phyloP scores from a whole-genome alignment of 257 asterid genomes.

The Solanum pinnatisectum region DNA sequence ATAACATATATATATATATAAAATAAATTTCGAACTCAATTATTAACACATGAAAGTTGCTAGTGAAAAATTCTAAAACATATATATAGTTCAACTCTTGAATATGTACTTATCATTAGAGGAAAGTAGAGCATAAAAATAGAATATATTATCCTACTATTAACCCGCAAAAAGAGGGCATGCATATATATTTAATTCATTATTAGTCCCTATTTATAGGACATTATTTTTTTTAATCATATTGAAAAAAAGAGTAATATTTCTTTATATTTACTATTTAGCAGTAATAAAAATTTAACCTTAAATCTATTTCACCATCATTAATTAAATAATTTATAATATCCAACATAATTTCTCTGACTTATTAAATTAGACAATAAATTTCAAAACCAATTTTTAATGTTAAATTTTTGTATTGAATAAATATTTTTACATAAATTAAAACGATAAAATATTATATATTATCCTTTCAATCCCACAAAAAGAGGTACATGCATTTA shows the following conservation, averaged over 20 bases:
- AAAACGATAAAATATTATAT: background rate
- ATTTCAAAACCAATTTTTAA: background rate
- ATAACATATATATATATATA: background rate
- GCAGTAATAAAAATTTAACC: background rate
- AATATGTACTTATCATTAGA: background rate
- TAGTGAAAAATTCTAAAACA: no score
- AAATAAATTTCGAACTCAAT: background rate
- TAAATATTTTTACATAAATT: background rate
- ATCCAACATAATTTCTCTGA: background rate
- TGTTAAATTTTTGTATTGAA: background rate
- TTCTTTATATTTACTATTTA: background rate
- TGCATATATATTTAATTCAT: background rate
- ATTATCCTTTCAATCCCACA: background rate
- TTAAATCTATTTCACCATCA: background rate
- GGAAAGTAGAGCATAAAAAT: background rate
- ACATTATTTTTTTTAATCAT: background rate
- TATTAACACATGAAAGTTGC: background rate
- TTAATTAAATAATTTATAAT: no score
- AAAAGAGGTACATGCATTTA: background rate
- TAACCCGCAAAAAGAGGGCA: background rate
- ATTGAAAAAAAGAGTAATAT: background rate
- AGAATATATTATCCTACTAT: background rate
- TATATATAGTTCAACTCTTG: background rate
- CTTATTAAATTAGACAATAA: background rate
- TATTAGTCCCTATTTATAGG: background rate